Percentiles rank a stretch among this genome's conserved stretches.
Evolutionary conservation across 2,329 filamentous ascomycete genomes (phyloP).

Genomic region (Trichophyton simii): DNA sequence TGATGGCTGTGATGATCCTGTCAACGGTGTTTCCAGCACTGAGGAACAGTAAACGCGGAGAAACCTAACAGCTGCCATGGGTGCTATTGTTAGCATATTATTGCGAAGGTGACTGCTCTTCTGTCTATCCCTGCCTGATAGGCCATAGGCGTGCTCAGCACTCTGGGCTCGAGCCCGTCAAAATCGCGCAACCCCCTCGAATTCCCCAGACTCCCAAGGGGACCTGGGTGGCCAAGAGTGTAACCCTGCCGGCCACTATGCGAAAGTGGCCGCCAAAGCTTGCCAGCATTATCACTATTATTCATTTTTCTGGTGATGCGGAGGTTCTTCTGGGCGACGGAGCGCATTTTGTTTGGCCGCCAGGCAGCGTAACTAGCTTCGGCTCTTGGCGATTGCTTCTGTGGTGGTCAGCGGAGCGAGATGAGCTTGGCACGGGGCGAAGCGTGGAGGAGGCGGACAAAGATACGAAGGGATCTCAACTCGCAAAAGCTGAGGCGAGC

Average conservation of each 20-base stretch:
- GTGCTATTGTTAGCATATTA: background rate
- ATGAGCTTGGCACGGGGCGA: background rate
- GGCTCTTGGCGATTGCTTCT: background rate
- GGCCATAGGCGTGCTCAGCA: background rate
- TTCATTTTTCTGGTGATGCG: background rate
- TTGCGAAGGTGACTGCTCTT: background rate
- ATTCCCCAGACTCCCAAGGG: too few species aligned
- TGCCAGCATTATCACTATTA: background rate
- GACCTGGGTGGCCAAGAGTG: background rate
- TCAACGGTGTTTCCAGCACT: background rate
- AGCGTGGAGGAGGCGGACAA: background rate
- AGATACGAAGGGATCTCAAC: background rate
- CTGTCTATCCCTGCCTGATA: background rate
- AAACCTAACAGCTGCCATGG: background rate
- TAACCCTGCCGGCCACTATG: background rate
- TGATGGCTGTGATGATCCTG: background rate
- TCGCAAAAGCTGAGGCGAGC: background rate
- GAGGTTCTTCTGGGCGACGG: background rate
- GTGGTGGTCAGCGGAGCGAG: background rate
- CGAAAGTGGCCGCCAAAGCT: background rate
- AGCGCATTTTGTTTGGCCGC: background rate
- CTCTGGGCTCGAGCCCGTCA: background rate
- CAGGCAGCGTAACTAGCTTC: background rate
- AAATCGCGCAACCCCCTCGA: background rate
- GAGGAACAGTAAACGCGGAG: conserved; percentile 3